A percentile compares a stretch with the other conserved stretches of the same genome.
Conservation (phyloP, 352 stramenopile genomes). For the Globisporangium radiosum region DNA sequence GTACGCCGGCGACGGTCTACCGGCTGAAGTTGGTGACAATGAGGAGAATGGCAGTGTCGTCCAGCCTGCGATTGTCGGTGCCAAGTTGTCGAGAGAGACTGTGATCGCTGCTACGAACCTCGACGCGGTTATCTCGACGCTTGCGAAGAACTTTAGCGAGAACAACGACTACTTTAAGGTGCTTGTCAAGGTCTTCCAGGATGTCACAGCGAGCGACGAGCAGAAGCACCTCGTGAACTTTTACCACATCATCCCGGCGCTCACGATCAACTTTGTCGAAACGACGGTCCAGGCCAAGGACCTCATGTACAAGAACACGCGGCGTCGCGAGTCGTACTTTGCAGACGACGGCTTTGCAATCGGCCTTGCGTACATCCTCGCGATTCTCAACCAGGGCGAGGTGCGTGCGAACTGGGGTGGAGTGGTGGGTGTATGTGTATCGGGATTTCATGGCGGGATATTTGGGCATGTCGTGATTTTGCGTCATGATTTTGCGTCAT, state of each 20-base stretch:
- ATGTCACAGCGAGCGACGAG: constrained; percentile 80
- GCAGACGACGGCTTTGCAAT: constrained; percentile 95
- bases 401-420: constrained; percentile 16
- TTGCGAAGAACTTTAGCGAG: constrained; percentile 88
- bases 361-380: constrained; percentile 90
- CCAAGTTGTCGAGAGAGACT: constrained; percentile 74
- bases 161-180: constrained; percentile 93
- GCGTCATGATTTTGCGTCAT: no score
- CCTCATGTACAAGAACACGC: constrained; percentile 94
- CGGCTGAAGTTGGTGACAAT: constrained; percentile 46
- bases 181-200: constrained; percentile 84
- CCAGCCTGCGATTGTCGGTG: constrained; percentile 39
- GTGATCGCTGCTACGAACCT: constrained; percentile 81
- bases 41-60: constrained; percentile 35
- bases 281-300: constrained; percentile 90
- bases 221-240: constrained; percentile 92
- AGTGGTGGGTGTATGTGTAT: no score
- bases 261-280: constrained; percentile 89
- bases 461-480: no score
- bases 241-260: constrained; percentile 82
- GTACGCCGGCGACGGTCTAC: constrained; percentile 51
- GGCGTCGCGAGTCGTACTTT: constrained; percentile 92
- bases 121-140: constrained; percentile 79
- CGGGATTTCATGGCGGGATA: no score
- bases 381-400: constrained; percentile 86